Evolutionary conservation across 306 rosid genomes (phyloP).

Genomic region (Delonix regia): DNA sequence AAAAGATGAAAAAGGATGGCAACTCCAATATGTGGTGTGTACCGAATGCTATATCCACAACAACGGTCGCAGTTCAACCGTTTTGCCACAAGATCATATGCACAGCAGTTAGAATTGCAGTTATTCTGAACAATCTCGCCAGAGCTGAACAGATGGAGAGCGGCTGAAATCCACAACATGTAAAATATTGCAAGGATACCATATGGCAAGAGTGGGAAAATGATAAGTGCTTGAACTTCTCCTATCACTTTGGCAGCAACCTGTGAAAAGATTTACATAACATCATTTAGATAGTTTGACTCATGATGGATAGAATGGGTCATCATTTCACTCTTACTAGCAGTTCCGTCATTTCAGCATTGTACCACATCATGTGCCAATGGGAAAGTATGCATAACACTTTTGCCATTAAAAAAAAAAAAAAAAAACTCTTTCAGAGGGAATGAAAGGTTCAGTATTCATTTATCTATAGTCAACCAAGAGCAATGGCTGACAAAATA

Average conservation of each 20-base stretch:
- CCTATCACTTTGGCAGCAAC: constrained; percentile 99
- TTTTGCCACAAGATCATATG: constrained; percentile 75
- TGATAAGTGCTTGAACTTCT: constrained; percentile 92
- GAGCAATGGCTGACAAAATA: neutral
- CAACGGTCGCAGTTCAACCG: constrained; percentile 83
- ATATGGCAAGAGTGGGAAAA: constrained; percentile 83
- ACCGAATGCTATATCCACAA: constrained; percentile 88
- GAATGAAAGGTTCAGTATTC: neutral
- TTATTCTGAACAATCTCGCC: constrained; percentile 83
- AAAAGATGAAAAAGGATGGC: constrained; percentile 91
- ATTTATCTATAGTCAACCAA: neutral
- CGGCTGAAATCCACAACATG: constrained; percentile 96
- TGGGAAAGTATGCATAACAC: constrained; percentile 1
- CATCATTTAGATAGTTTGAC: constrained; percentile 26
- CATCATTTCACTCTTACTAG: constrained; percentile 1
- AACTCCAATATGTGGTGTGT: constrained; percentile 89
- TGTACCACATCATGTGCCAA: neutral
- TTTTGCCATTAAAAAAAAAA: neutral
- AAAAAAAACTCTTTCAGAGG: neutral
- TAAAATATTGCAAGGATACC: constrained; percentile 80
- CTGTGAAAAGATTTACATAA: constrained; percentile 48
- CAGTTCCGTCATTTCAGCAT: neutral
- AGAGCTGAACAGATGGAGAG: constrained; percentile 90
- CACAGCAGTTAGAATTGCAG: constrained; percentile 89
- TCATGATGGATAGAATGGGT: constrained; percentile 3